Base-by-base conservation (phyloP, 169 alveolate species). In the Plasmodium yoelii region DNA sequence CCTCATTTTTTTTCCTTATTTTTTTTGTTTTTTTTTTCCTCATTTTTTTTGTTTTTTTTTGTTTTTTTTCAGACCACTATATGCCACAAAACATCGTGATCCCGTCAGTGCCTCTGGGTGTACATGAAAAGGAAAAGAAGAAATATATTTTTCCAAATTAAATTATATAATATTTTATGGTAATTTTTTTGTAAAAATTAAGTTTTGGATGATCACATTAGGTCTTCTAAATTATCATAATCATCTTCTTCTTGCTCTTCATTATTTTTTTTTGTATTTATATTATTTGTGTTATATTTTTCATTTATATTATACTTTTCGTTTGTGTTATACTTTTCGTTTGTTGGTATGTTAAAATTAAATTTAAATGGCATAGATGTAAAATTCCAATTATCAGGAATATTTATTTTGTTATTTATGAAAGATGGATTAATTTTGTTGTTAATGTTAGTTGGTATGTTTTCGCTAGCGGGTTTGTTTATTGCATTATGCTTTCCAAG, bases 71-170 rank as follows among this genome's bases (percentile, higher is more conserved):
- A 80, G 90, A 80, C 49, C 55, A 80, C 15, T 65, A 80, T 42
- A 67, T 47, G 57, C 82, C 84, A 6, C 90, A 80, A 39, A 59
- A 47, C 24, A 55, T 80, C 18, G 26, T 51, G 19, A 80, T 80
- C n/a, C 90, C 90, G 1, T 57, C 90, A 10, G 46, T 67, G 5
- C 90, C 90, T 5, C 65, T 80, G 82, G 47, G 65, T 24, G 53
- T 77, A 59, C 82, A 80, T 7, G 80, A 80, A 55, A 80, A 67
- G 34, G 80, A 80, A 61, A 80, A 55, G 34, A 51, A 28, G 63
- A 80, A 44, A 47, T 80, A 80, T 63, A 80, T 80, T 51, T 80
- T 80, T 15, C 13, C 26, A 8, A 57, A 47, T 39, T 80, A 59
- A 56, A 18, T 0, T 10, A 13, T 34, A 34, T 4, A 34, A 4